A percentile compares a stretch with the other conserved stretches of the same genome.
Evolutionary conservation across 805 yeast species (phyloP).

Genomic region (Starmera amethionina): DNA sequence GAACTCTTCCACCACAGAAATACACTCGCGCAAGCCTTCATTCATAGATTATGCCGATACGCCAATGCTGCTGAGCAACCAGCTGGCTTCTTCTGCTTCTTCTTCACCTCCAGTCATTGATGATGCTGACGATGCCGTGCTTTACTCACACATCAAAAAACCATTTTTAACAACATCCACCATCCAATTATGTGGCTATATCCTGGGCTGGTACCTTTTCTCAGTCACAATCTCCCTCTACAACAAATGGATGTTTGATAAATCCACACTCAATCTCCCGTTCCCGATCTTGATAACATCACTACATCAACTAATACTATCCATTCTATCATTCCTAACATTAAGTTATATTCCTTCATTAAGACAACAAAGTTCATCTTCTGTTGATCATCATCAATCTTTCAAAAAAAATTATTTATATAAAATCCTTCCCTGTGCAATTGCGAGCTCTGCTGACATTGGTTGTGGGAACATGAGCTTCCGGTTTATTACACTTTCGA

Average conservation of each 20-base stretch:
- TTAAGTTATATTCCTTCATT: conserved; percentile 7
- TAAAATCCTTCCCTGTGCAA: conserved; percentile 71
- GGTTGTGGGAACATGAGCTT: conserved; percentile 86
- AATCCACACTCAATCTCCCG: conserved; percentile 58
- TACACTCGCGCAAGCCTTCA: too few species aligned
- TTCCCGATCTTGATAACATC: conserved; percentile 83
- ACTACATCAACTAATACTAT: conserved; percentile 72
- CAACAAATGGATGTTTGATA: conserved; percentile 96
- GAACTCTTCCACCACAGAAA: too few species aligned
- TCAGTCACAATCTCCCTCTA: conserved; percentile 67
- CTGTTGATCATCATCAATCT: too few species aligned
- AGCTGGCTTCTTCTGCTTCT: too few species aligned
- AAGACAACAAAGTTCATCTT: conserved; percentile 1
- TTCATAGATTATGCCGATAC: too few species aligned
- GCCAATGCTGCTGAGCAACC: too few species aligned
- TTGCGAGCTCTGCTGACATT: conserved; percentile 88
- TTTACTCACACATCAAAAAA: too few species aligned
- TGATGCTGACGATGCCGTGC: too few species aligned
- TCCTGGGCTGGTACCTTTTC: conserved; percentile 58
- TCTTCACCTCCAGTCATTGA: too few species aligned
- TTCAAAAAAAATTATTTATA: conserved; percentile 24
- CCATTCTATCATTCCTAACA: conserved; percentile 30
- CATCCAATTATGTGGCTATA: conserved; percentile 5
- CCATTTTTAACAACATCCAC: background rate
- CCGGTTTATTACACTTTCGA: conserved; percentile 65